phyloP scores from a whole-genome alignment of 2,329 filamentous ascomycete species.

The Venturia carpophila region DNA sequence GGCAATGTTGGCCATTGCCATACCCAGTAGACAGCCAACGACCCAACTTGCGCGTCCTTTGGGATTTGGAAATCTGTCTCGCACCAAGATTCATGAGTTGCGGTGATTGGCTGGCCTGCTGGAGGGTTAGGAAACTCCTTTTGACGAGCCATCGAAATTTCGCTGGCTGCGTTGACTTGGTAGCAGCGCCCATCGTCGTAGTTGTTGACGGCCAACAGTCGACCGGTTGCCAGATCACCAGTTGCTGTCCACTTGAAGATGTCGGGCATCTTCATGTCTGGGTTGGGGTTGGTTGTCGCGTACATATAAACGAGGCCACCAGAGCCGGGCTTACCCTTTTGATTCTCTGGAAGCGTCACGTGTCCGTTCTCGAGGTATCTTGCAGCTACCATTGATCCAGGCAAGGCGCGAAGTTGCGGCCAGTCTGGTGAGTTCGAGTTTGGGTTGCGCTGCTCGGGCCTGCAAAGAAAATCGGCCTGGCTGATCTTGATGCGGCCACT shows the following conservation, averaged over 20 bases:
- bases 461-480: conserved; percentile 53
- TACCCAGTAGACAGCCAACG: conserved; percentile 86
- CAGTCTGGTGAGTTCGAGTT: conserved; percentile 47
- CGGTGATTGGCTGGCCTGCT: conserved; percentile 39
- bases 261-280: conserved; percentile 50
- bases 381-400: conserved; percentile 41
- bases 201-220: conserved; percentile 66
- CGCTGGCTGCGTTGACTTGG: conserved; percentile 54
- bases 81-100: conserved; percentile 59
- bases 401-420: conserved; percentile 53
- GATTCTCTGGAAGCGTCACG: conserved; percentile 36
- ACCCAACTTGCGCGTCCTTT: conserved; percentile 47
- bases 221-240: conserved; percentile 67
- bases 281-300: conserved; percentile 40
- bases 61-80: conserved; percentile 77
- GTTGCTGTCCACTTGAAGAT: conserved; percentile 77
- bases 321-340: conserved; percentile 36
- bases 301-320: conserved; percentile 42
- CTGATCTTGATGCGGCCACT: conserved; percentile 41
- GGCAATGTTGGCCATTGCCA: conserved; percentile 67
- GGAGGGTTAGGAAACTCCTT: conserved; percentile 47
- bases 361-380: conserved; percentile 47
- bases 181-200: conserved; percentile 91
- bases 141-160: conserved; percentile 53
- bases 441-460: conserved; percentile 53